phyloP scores from a whole-genome alignment of 371 early-diverging fungal genomes.

The Actinomucor elegans region DNA sequence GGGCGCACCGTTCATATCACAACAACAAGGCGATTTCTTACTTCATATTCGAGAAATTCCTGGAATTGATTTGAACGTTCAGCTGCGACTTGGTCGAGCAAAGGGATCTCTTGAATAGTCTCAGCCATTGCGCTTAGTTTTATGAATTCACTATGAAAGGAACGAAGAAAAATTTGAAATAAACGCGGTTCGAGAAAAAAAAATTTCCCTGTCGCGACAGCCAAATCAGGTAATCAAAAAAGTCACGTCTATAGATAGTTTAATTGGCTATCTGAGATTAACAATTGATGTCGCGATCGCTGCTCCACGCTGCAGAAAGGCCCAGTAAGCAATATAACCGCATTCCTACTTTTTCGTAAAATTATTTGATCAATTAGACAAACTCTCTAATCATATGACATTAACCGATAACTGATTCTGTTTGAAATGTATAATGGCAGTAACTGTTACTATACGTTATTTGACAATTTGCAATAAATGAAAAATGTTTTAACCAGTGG shows the following conservation, averaged over 20 bases:
- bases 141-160: background rate
- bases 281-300: background rate
- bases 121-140: conserved; percentile 3
- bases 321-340: too few relatives aligned
- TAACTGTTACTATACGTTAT: too few relatives aligned
- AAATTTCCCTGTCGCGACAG: conserved; percentile 7
- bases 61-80: conserved; percentile 2
- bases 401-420: too few relatives aligned
- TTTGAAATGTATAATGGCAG: too few relatives aligned
- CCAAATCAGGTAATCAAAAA: conserved; percentile 2
- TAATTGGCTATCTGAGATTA: too few relatives aligned
- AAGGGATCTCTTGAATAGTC: conserved; percentile 2
- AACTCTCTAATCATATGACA: too few relatives aligned
- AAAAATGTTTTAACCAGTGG: too few relatives aligned
- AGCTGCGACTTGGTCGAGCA: conserved; percentile 1
- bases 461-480: too few relatives aligned
- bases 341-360: too few relatives aligned
- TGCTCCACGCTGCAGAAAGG: background rate
- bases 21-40: background rate
- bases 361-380: too few relatives aligned
- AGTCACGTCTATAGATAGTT: too few relatives aligned
- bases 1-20: background rate
- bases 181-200: conserved; percentile 4
- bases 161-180: background rate
- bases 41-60: conserved; percentile 20